A percentile compares a stretch with the other conserved stretches of the same genome.
These are phyloP conservation scores for Lasiodiplodia citricola DNA, from an alignment of 2,329 filamentous ascomycete species.

Conservation along the genomic window DNA sequence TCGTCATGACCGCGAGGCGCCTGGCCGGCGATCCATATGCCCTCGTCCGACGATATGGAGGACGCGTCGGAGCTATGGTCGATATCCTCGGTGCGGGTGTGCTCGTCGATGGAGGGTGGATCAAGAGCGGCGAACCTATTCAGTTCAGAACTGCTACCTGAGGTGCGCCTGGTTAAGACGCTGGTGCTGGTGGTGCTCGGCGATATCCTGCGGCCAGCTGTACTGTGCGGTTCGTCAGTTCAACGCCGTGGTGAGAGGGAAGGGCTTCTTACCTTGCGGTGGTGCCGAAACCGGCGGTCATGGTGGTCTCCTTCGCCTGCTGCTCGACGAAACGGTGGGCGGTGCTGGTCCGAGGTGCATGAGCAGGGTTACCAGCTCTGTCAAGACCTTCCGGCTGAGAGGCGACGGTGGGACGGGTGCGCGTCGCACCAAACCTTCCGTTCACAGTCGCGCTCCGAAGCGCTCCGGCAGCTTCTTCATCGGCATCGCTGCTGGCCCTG, in stretches of 20 bases:
- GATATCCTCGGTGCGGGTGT: not conserved
- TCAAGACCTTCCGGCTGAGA: not conserved
- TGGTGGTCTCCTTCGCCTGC: not conserved
- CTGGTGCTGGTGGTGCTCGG: not conserved
- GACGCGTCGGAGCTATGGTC: not conserved
- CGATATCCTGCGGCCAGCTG: not conserved
- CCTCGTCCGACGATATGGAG: not conserved
- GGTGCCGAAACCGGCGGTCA: not conserved
- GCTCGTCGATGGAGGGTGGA: not conserved
- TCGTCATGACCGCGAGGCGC: not conserved
- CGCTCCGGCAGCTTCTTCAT: not conserved
- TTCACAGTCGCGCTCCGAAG: not conserved
- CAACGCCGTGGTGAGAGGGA: not conserved
- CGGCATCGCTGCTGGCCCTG: too few relatives aligned
- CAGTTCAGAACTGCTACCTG: not conserved
- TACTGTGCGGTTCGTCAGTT: not conserved
- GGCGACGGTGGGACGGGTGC: too few relatives aligned
- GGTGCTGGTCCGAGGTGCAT: not conserved
- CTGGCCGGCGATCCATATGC: constrained; percentile 6
- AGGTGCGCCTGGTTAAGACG: not conserved
- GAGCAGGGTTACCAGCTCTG: not conserved
- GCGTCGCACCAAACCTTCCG: not conserved
- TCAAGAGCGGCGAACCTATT: not conserved
- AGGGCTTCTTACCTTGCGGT: not conserved
- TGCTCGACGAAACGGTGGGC: not conserved